A percentile compares a stretch with the other conserved stretches of the same genome.
These are phyloP conservation scores for Gossypium lobatum DNA, from an alignment of 441 rosid genomes.

Conservation along the genomic window DNA sequence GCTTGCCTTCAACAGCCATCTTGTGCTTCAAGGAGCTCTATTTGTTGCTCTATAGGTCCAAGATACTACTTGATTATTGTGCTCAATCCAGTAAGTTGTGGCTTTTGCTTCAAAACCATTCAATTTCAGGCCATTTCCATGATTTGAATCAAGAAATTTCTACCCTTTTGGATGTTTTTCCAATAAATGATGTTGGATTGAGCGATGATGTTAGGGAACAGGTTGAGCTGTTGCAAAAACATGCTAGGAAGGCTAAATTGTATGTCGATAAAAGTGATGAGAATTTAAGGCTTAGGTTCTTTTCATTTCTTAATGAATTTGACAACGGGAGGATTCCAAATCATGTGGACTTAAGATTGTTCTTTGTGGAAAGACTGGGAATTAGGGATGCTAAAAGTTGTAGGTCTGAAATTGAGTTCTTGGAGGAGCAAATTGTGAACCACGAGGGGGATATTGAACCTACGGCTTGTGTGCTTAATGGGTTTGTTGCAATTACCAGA, in stretches of 20 bases:
- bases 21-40: conserved; percentile 81
- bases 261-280: conserved; percentile 69
- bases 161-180: conserved; percentile 89
- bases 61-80: conserved; percentile 75
- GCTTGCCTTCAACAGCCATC: conserved; percentile 38
- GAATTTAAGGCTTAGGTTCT: conserved; percentile 45
- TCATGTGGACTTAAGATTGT: conserved; percentile 30
- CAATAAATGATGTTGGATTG: conserved; percentile 42
- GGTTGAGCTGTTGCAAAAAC: conserved; percentile 54
- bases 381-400: conserved; percentile 54
- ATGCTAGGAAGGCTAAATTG: conserved; percentile 49
- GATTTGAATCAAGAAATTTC: conserved; percentile 81
- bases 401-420: conserved; percentile 65
- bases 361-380: conserved; percentile 54
- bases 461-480: conserved; percentile 66
- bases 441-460: conserved; percentile 85
- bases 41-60: conserved; percentile 70
- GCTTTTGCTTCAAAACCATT: conserved; percentile 74
- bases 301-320: conserved; percentile 53
- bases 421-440: conserved; percentile 85
- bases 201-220: conserved; percentile 77
- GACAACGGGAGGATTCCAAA: conserved; percentile 56
- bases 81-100: conserved; percentile 74
- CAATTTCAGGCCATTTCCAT: conserved; percentile 86
- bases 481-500: conserved; percentile 69